A percentile compares a stretch with the other conserved stretches of the same genome.
phyloP scores from a whole-genome alignment of 345 rosid species.

The Brassica nigra region DNA sequence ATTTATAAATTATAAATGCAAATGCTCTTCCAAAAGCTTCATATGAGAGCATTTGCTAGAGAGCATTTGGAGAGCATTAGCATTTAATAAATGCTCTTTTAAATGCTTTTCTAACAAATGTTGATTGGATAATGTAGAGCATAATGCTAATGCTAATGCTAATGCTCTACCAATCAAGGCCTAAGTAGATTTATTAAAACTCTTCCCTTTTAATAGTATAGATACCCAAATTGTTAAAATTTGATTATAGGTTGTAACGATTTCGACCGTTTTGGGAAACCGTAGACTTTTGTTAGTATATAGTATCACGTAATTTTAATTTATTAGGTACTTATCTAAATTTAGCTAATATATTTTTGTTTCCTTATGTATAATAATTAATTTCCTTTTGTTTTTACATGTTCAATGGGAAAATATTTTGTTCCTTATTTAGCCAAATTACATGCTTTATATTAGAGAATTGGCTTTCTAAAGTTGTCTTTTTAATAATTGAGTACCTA shows the following conservation, averaged over 20 bases:
- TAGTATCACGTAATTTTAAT: background rate
- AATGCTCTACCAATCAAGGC: no score
- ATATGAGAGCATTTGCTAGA: no score
- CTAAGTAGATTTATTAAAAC: no score
- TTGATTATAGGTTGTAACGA: background rate
- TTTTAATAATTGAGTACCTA: no score
- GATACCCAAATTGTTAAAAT: constrained; percentile 2
- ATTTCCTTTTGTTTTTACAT: background rate
- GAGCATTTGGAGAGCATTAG: no score
- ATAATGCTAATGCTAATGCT: no score
- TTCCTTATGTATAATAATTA: background rate
- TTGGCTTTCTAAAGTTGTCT: background rate
- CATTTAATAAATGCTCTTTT: no score
- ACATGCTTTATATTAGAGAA: background rate
- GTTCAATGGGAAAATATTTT: constrained; percentile 4
- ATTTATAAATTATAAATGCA: no score
- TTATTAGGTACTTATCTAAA: background rate
- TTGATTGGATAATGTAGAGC: no score
- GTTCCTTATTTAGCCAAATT: background rate
- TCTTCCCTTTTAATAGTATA: no score
- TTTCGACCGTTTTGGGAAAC: background rate
- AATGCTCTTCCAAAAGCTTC: no score
- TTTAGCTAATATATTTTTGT: background rate
- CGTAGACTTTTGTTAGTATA: background rate
- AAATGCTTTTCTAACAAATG: no score